Conservation (phyloP, 2,329 filamentous ascomycete genomes). For the Calonectria henricotiae region DNA sequence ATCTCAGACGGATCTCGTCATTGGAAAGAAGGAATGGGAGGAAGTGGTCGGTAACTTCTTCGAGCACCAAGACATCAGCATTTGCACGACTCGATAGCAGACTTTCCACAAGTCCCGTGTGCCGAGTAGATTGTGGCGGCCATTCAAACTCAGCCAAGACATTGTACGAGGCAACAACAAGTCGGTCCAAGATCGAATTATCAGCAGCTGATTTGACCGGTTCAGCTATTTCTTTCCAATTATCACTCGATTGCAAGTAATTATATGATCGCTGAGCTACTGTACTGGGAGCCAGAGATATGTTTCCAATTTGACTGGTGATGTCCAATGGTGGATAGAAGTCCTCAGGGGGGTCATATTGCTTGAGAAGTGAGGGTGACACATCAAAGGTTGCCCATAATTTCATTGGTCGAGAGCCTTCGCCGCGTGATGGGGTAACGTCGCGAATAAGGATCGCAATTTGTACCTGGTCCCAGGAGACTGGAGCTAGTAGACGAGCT, state of each 20-base stretch:
- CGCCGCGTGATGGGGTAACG: constrained; percentile 49
- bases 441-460: constrained; percentile 72
- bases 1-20: constrained; percentile 63
- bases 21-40: constrained; percentile 70
- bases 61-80: constrained; percentile 69
- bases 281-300: neutral
- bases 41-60: constrained; percentile 78
- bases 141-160: constrained; percentile 68
- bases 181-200: constrained; percentile 36
- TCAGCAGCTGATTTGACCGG: neutral
- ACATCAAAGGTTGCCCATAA: constrained; percentile 69
- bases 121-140: constrained; percentile 62
- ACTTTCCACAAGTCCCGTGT: constrained; percentile 63
- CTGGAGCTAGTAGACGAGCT: constrained; percentile 63
- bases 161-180: constrained; percentile 69
- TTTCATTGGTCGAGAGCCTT: constrained; percentile 67
- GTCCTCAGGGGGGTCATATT: constrained; percentile 15
- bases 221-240: constrained; percentile 31
- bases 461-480: constrained; percentile 67
- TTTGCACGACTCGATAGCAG: constrained; percentile 62
- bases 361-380: constrained; percentile 39
- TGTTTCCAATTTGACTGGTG: neutral
- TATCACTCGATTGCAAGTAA: neutral
- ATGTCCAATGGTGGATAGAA: constrained; percentile 21
- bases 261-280: constrained; percentile 39